Evolutionary conservation across 1,139 yeast species (phyloP), one percentile per base, ranked within the genome.

Genomic region (Geotrichum carabidarum): DNA sequence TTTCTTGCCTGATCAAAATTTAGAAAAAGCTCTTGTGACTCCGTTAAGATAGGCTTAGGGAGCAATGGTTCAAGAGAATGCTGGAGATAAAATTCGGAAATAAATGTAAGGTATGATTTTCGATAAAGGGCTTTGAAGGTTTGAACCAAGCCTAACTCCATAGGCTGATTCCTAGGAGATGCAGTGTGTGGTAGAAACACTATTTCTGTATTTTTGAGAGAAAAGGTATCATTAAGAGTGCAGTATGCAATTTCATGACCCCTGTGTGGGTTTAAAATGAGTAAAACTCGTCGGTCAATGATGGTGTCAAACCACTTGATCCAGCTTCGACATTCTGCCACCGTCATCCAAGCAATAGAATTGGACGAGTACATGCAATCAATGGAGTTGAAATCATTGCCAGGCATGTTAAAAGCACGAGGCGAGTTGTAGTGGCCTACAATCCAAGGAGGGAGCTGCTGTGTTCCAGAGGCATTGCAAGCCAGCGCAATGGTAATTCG

Each of bases 401-500:
- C 54, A 8, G 53, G 51, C 9, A 50, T 50, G 17, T 17, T 14
- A 31, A 55, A 43, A 6, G 57, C 34, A 11, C 48, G 43, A 3
- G 55, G 58, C 6, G 14, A 4, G 11, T 41, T 9, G 36, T 44
- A 34, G 11, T 51, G 58, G 15, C 58, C 58, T 41, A 55, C 44
- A 9, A 55, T 50, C 58, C 58, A 55, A 1, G 58, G 58, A 3
- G 50, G 47, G 8, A 55, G 50, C 8, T 50, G 53, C 22, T 52
- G 47, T 2, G 55, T 48, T 8, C 58, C 58, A 31, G 55, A 45
- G 12, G 56, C 51, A 37, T 55, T 55, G 22, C 43, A 45, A 11
- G 54, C 53, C n/a, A 55, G 48, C 11, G 55, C 55, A 11, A 55
- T 54, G 5, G 58, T 42, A 18, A 55, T 46, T 11, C 55, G 45